phyloP scores from a whole-genome alignment of 164 flowering plant species.

The Annona squamosa region DNA sequence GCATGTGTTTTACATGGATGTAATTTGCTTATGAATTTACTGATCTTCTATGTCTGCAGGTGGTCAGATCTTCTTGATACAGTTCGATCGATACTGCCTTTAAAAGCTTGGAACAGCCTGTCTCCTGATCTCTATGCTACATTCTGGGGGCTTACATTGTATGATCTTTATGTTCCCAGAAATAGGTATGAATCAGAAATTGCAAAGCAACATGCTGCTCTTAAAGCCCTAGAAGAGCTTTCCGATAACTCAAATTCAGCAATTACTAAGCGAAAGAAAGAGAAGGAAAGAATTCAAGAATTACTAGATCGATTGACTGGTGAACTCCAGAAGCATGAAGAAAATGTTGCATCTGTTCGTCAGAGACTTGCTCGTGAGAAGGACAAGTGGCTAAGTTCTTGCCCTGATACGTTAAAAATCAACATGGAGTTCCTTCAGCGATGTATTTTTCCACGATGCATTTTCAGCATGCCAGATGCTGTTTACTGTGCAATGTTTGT shows the following conservation, averaged over 20 bases:
- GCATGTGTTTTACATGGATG: not conserved
- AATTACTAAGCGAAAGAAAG: constrained; percentile 90
- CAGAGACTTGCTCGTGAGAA: constrained; percentile 80
- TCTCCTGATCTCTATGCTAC: constrained; percentile 98
- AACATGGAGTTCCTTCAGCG: constrained; percentile 99
- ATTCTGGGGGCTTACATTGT: constrained; percentile 97
- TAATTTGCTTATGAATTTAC: not conserved
- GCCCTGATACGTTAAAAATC: constrained; percentile 94
- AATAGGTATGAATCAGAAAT: constrained; percentile 87
- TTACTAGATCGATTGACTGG: constrained; percentile 76
- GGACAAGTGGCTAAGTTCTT: constrained; percentile 93
- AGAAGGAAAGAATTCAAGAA: constrained; percentile 94
- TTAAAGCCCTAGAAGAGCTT: constrained; percentile 88
- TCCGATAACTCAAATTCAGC: constrained; percentile 96
- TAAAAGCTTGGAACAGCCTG: constrained; percentile 98
- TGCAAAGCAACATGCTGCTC: constrained; percentile 81
- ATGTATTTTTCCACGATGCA: constrained; percentile 95
- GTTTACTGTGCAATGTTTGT: constrained; percentile 98
- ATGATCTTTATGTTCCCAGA: constrained; percentile 93
- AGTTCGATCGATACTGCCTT: constrained; percentile 73
- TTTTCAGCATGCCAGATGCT: constrained; percentile 97
- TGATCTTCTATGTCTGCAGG: constrained; percentile 31
- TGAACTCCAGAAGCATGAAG: constrained; percentile 84
- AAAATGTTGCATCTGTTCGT: constrained; percentile 82
- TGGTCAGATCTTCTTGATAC: constrained; percentile 91